Base-by-base conservation (phyloP, 2,329 filamentous ascomycete species). In the Podosphaera aphanis region DNA sequence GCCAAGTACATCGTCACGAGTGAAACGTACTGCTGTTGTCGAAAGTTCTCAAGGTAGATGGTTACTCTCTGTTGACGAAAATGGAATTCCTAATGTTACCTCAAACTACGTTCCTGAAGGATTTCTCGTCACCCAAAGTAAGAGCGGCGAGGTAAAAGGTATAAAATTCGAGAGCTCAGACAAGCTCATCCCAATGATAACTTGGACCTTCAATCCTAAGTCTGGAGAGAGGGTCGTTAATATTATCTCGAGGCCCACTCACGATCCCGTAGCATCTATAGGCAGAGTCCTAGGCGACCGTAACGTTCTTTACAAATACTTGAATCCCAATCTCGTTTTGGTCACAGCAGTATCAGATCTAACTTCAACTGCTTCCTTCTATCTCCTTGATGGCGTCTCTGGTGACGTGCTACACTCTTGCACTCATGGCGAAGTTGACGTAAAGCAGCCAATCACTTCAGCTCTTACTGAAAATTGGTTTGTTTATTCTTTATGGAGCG, bases 381-480 rank as follows among this genome's bases (percentile, higher is more conserved):
- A 88, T 56, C 68, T 95, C 10, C 61, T 98, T 13, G 86, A 98
- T 58, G 82, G 82, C 2, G 71, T 93, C 5, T 92, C 86, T 10
- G 90, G 90, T 21, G 72, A 81, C 49, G 63, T 93, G 18, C 68
- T 98, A 2, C 69, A 83, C 51, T 75, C 82, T 1, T 70, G 74
- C 40, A 73, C 68, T 0, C 78, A 93, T 57, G 62, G 70, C 5
- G 79, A 79, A 3, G 76, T 93, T 29, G 86, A 95, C 57, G 67
- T 73, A 1, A 66, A 63, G 42, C 79, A 85, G 57, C 71, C 78
- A 0, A 79, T 93, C 49, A 68, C 80, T 19, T 84, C 85, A 37
- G 73, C 76, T 21, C 68, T 94, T 45, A 81, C 85, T 0, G 90
- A 98, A 66, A 95, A 98, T 63, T 95, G 88, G 85, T 86, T 92